Evolutionary conservation across 2,329 filamentous ascomycete genomes (phyloP).

Genomic region (Phaeosphaeria sp.): DNA sequence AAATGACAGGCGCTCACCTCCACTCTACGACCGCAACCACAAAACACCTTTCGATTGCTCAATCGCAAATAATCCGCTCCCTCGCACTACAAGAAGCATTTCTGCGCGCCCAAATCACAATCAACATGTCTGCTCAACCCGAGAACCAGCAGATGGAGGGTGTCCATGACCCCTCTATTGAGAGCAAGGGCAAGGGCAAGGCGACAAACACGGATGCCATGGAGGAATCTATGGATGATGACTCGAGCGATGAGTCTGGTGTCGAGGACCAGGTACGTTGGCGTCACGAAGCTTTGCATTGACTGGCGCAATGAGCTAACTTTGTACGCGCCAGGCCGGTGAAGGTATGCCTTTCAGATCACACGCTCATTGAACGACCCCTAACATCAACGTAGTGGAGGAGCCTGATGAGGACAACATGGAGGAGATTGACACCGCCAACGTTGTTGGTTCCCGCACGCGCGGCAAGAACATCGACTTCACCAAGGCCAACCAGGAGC

Average conservation of each 20-base stretch:
- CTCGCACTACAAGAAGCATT: background rate
- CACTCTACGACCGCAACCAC: constrained; percentile 29
- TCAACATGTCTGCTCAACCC: constrained; percentile 41
- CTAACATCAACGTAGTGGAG: constrained; percentile 56
- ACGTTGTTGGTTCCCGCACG: constrained; percentile 86
- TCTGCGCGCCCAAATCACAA: constrained; percentile 4
- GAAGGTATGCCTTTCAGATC: constrained; percentile 42
- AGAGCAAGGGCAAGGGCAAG: constrained; percentile 90
- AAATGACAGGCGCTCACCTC: constrained; percentile 26
- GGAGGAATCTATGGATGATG: constrained; percentile 77
- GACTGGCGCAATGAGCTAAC: constrained; percentile 34
- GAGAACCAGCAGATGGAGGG: constrained; percentile 48
- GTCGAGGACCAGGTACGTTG: constrained; percentile 63
- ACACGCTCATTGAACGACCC: constrained; percentile 5
- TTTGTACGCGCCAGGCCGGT: constrained; percentile 25
- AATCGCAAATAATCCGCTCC: background rate
- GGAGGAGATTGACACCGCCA: constrained; percentile 88
- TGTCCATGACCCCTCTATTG: constrained; percentile 51
- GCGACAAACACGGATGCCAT: constrained; percentile 66
- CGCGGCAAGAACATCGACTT: constrained; percentile 94
- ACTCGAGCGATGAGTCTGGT: constrained; percentile 71
- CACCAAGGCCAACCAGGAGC: constrained; percentile 84
- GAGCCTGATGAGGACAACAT: constrained; percentile 78
- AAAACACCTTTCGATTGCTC: constrained; percentile 16
- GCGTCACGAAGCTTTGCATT: background rate